Evolutionary conservation across 495 filamentous ascomycete species (phyloP).

Genomic region (Hypoxylon rickii): DNA sequence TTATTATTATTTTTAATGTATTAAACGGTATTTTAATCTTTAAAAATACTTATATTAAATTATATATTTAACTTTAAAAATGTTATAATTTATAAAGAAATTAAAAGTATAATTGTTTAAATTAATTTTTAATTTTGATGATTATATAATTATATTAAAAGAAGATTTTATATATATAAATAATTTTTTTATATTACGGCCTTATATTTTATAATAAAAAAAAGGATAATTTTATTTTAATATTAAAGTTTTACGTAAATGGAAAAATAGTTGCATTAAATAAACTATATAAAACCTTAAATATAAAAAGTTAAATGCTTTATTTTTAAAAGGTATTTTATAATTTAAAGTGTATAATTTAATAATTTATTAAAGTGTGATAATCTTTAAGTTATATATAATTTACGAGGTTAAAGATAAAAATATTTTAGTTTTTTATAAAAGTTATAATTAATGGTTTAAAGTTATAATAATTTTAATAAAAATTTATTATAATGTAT

Average conservation of each 20-base stretch:
- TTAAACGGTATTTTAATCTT: background rate
- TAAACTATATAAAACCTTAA: background rate
- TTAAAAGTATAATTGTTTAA: background rate
- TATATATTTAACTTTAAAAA: background rate
- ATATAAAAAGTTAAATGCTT: background rate
- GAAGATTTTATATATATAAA: background rate
- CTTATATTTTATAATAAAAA: background rate
- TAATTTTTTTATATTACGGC: background rate
- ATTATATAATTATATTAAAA: background rate
- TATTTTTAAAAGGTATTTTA: background rate
- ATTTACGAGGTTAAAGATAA: background rate
- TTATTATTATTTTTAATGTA: background rate
- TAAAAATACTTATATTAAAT: slow-evolving; percentile 1
- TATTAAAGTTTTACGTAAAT: background rate
- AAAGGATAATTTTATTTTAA: background rate
- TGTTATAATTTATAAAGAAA: slow-evolving; percentile 2
- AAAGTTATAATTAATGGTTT: background rate
- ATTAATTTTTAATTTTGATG: background rate
- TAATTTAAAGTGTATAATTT: background rate
- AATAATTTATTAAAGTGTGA: background rate
- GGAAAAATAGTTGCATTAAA: background rate
- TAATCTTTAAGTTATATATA: background rate
- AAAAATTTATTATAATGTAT: slow-evolving; percentile 6
- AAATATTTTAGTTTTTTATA: background rate
- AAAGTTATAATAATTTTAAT: background rate